Evolutionary conservation across 805 yeast genomes (phyloP), one percentile per base, ranked within the genome.

Genomic region (Aciculoconidium aculeatum): DNA sequence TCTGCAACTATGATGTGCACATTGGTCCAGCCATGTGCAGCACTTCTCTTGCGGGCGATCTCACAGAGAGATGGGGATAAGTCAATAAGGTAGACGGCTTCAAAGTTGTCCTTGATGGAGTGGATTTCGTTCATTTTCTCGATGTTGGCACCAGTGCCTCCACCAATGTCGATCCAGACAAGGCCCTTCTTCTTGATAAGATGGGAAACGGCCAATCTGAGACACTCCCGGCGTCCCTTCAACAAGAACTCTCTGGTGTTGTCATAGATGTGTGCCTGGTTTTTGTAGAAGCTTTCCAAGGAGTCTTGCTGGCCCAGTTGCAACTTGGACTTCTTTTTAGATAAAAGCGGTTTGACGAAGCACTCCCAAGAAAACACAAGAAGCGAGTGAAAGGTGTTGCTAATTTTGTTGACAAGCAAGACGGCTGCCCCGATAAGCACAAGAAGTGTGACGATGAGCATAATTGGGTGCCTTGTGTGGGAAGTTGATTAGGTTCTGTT

Each of bases 111-210:
- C 16, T 58, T 41, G 23, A 77, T 52, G 9, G 75, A 65, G 28
- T 70, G 56, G 25, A 75, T 57, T 23, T 61, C 49, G 49, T 79
- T 63, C 94, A 83, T 83, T 44, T 70, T 67, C 54, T 83, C 92
- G 44, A 83, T 78, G 56, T 83, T 83, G 54, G 76, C 67, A 27
- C 94, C 94, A 5, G 94, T 83, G 14, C 94, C 94, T 17, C 94
- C 94, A 28, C 94, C 94, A 46, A 84, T 71, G 49, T 80, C 88
- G 28, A 80, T 65, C 88, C 88, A 80, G 25, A 79, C 75, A 25
- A 79, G 55, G 28, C 68, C 67, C 22, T 51, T 46, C 15, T 52
- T 53, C 30, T 58, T 61, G 19, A 37, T 47, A 20, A 79, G 54
- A 51, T 81, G 87, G 15, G 78, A 52, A 17, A 62, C 66, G 1